Conservation (phyloP, 805 yeast genomes). For the Suhomyces sp. region DNA sequence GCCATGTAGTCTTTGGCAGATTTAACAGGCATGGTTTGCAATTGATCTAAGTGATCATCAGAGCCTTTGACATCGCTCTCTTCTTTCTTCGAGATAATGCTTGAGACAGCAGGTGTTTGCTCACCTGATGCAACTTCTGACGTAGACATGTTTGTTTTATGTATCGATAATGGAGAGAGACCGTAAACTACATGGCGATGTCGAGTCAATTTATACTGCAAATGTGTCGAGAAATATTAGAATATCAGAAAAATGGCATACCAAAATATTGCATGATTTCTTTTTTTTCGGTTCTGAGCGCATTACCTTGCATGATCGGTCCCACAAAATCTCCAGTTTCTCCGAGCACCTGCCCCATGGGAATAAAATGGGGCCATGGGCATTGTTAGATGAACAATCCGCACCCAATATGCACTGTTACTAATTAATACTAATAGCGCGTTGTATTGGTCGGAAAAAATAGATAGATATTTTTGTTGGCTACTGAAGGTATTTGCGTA, state of each 20-base stretch:
- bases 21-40: constrained; percentile 20
- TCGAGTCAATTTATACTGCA: constrained; percentile 6
- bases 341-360: constrained; percentile 6
- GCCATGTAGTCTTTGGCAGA: constrained; percentile 30
- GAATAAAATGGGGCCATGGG: background rate
- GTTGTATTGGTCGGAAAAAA: background rate
- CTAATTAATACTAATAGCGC: background rate
- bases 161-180: background rate
- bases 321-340: constrained; percentile 10
- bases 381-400: background rate
- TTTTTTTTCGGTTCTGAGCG: background rate
- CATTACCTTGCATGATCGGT: constrained; percentile 1
- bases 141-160: constrained; percentile 19
- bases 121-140: constrained; percentile 27
- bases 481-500: background rate
- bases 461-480: background rate
- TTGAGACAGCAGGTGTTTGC: constrained; percentile 31
- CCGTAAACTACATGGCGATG: background rate
- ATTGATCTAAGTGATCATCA: constrained; percentile 2
- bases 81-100: constrained; percentile 24
- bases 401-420: background rate
- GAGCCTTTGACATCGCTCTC: constrained; percentile 10
- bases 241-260: background rate
- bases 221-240: background rate
- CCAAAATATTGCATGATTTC: constrained; percentile 1